Evolutionary conservation across 345 rosid species (phyloP), one percentile per base, ranked within the genome.

Genomic region (Alliaria petiolata): DNA sequence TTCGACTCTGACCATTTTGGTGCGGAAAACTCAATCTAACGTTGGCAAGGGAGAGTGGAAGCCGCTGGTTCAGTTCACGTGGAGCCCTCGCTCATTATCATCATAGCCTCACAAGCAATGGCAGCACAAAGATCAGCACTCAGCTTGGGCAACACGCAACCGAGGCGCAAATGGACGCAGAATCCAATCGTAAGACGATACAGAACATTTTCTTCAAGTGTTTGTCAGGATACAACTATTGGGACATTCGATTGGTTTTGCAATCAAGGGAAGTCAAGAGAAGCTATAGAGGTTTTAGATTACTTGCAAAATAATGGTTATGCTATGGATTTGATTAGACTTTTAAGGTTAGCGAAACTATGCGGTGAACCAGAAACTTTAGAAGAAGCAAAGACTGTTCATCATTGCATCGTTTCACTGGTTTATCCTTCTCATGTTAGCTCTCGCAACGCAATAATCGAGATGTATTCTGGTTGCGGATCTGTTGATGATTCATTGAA

Each of bases 401-500:
- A 42, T n/a, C n/a, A 26, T 2, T n/a, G 4, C 6, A n/a, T 39
- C 13, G 2, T 22, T 59, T 0, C 49, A 39, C 14, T 25, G 19
- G 35, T 39, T 59, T 13, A 17, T 38, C 49, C 34, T 39, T 59
- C 6, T 13, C 20, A 39, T 39, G 34, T 59, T 38, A 8, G 20
- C 4, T 14, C 49, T 59, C 8, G 7, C 1, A 11, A 36, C 1
- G 62, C 38, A 2, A 34, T 61, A 11, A n/a, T 9, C 2, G 85
- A 84, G 60, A 87, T 87, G 89, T 87, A 85, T 39, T 77, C 59
- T 13, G 66, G 65, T 57, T 85, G 93, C 9, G 82, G 81, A 53
- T 81, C 85, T 40, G 65, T 78, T 72, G 68, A 68, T 11, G 82
- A 78, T 62, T 85, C 89, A 5, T 58, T 75, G 45, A 63, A 52